Percentiles rank a stretch among this genome's conserved stretches.
phyloP scores from a whole-genome alignment of 2,329 filamentous ascomycete species.

The Incumbomyces lentus region DNA sequence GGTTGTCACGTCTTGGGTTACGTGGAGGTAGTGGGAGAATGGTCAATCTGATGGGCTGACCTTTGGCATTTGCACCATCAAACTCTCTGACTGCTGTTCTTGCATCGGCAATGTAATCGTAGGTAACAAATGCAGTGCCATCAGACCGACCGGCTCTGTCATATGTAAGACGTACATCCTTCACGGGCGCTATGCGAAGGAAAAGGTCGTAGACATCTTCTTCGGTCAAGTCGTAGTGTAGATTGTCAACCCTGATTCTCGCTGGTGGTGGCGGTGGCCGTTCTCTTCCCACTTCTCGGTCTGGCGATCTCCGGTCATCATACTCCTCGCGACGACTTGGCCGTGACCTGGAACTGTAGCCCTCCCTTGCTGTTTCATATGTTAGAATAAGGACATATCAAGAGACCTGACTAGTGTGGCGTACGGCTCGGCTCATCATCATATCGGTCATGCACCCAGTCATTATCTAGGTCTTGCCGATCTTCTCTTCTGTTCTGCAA shows the following conservation, averaged over 20 bases:
- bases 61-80: constrained; percentile 82
- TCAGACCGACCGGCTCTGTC: constrained; percentile 83
- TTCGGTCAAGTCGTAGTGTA: constrained; percentile 85
- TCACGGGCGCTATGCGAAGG: constrained; percentile 61
- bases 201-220: constrained; percentile 77
- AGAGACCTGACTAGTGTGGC: constrained; percentile 1
- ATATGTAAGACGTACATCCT: constrained; percentile 62
- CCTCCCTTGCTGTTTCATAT: constrained; percentile 11
- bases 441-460: constrained; percentile 91
- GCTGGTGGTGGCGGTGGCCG: constrained; percentile 39
- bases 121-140: constrained; percentile 74
- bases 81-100: constrained; percentile 66
- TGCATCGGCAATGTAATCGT: constrained; percentile 61
- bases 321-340: constrained; percentile 24
- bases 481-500: constrained; percentile 37
- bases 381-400: neutral
- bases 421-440: constrained; percentile 56
- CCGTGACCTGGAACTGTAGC: constrained; percentile 33
- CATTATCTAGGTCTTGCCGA: constrained; percentile 41
- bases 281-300: constrained; percentile 27
- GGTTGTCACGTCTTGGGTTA: constrained; percentile 28
- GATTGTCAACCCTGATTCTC: constrained; percentile 75
- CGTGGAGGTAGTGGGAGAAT: constrained; percentile 47
- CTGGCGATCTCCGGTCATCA: constrained; percentile 26
- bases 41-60: constrained; percentile 68